phyloP scores from a whole-genome alignment of 495 filamentous ascomycete species.

The Sporormia fimetaria region DNA sequence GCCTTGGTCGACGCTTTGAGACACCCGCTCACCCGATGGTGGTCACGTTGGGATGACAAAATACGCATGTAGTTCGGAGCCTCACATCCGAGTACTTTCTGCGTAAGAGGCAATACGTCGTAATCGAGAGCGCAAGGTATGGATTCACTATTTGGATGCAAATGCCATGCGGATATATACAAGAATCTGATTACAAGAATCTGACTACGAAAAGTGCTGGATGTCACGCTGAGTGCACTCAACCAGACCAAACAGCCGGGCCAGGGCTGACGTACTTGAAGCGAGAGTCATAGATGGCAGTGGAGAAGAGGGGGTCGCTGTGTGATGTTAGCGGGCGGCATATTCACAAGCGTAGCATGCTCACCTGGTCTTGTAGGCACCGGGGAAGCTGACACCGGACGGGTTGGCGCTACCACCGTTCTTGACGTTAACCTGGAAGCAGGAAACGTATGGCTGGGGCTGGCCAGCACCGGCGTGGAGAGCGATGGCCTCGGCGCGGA shows the following conservation, averaged over 20 bases:
- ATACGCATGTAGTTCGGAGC: no score
- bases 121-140: no score
- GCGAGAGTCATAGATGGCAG: slow-evolving; percentile 14
- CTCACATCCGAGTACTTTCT: no score
- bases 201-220: no score
- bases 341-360: neutral
- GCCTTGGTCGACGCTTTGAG: no score
- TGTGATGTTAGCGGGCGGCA: slow-evolving; percentile 1
- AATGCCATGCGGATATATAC: no score
- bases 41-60: no score
- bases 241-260: slow-evolving; percentile 20
- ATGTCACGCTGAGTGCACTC: neutral
- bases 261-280: slow-evolving; percentile 24
- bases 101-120: no score
- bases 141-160: no score
- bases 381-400: slow-evolving; percentile 20
- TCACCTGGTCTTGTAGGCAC: slow-evolving; percentile 21
- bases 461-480: slow-evolving; percentile 24
- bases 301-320: slow-evolving; percentile 22
- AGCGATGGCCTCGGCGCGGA: slow-evolving; percentile 25
- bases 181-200: no score
- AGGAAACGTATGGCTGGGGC: slow-evolving; percentile 17
- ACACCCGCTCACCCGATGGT: no score
- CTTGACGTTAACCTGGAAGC: slow-evolving; percentile 23
- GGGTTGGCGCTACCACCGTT: slow-evolving; percentile 16